Evolutionary conservation across 2,329 filamentous ascomycete genomes (phyloP), one percentile per base, ranked within the genome.

Genomic region (Phaeosphaeriaceae sp.): DNA sequence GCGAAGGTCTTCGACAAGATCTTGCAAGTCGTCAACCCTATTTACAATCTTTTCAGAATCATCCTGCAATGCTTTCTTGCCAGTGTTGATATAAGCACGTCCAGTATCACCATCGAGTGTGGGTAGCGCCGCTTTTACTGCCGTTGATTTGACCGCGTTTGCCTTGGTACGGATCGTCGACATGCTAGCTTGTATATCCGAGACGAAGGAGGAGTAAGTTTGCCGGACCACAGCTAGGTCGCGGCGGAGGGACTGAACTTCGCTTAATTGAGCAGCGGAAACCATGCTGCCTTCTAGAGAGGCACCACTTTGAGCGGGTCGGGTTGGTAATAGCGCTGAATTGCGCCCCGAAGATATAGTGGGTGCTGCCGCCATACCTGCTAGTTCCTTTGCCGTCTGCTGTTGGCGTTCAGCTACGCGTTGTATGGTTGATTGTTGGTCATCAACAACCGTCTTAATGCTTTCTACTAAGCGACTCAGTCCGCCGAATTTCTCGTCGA

Each of bases 21-120:
- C 94, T 75, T 97, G 94, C n/a, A 99, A 82, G 67, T 97, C 93
- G 69, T 99, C 94, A 9, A 99, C 94, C 67, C 91, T 88, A 61
- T 86, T 88, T 59, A 99, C 92, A 48, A 99, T 86, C 55, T 87
- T 87, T 72, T 97, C 93, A 0, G 91, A 96, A 70, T 97, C 93
- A 20, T 87, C 81, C 42, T 88, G 89, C 52, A 99, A 84, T 50
- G 87, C 84, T 75, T 96, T 96, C 72, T 96, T 95, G 40, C 93
- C 93, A 29, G 81, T 83, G 59, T 89, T 87, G 59, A 99, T 90
- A 66, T 97, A 94, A 7, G 86, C 81, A 58, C 92, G 89, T 28
- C 93, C 93, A n/a, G 85, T 86, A 58, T 90, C 88, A 30, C 88
- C 87, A 51, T 90, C 86, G 35, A 89, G 82, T 6, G 85, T 81